Evolutionary conservation across 1,139 yeast species (phyloP).

Genomic region (Saccharomyces hybrid): DNA sequence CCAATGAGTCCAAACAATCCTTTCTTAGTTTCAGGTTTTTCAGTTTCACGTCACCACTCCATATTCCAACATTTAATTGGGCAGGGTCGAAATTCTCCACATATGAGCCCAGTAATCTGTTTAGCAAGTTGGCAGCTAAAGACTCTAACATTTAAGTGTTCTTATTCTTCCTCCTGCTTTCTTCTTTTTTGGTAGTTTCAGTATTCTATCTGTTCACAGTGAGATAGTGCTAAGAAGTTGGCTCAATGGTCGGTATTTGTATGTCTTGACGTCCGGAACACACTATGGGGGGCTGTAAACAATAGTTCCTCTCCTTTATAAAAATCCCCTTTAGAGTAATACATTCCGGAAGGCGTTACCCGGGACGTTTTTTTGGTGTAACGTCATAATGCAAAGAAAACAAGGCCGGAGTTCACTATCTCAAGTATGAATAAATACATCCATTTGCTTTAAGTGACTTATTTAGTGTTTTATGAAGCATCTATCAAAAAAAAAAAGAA

Average conservation of each 20-base stretch:
- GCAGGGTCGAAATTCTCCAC: constrained; percentile 94
- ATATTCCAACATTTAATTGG: constrained; percentile 88
- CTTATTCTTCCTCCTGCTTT: neutral
- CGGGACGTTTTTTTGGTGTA: neutral
- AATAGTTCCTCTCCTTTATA: neutral
- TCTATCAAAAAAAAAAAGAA: neutral
- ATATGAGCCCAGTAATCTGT: constrained; percentile 47
- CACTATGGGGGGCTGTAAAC: neutral
- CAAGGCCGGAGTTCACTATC: neutral
- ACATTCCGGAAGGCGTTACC: neutral
- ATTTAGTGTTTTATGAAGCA: neutral
- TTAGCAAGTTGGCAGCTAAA: constrained; percentile 42
- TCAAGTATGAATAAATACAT: neutral
- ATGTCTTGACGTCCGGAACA: neutral
- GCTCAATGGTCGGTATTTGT: neutral
- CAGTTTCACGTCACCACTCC: constrained; percentile 95
- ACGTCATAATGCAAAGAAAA: neutral
- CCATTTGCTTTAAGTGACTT: neutral
- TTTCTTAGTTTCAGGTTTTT: constrained; percentile 63
- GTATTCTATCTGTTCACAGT: neutral
- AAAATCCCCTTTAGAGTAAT: neutral
- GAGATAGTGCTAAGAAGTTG: neutral
- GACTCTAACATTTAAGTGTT: constrained; percentile 41
- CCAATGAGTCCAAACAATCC: constrained; percentile 73
- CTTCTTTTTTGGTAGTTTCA: neutral